phyloP scores from a whole-genome alignment of 2,329 filamentous ascomycete species.

The Nemania diffusa region DNA sequence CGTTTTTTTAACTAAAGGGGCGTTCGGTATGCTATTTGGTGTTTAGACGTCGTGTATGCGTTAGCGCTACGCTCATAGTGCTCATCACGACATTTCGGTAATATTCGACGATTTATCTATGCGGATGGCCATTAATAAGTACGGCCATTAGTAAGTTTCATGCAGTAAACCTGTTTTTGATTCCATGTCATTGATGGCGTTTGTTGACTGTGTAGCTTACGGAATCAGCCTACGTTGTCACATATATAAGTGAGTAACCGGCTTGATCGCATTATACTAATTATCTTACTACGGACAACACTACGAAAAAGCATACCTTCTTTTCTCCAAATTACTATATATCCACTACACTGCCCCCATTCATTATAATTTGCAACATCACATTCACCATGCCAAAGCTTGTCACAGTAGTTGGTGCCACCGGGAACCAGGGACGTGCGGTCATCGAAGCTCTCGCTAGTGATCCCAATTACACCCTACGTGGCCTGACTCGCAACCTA shows the following conservation, averaged over 20 bases:
- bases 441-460: slow-evolving; percentile 22
- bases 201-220: not conserved
- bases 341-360: not conserved
- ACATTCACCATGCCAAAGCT: slow-evolving; percentile 22
- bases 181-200: not conserved
- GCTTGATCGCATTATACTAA: not conserved
- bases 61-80: not conserved
- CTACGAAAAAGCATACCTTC: not conserved
- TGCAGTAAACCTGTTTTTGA: not conserved
- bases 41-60: not conserved
- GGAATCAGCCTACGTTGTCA: not conserved
- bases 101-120: not conserved
- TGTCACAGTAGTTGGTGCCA: slow-evolving; percentile 32
- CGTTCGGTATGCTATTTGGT: not conserved
- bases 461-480: slow-evolving; percentile 29
- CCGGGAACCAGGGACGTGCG: slow-evolving; percentile 26
- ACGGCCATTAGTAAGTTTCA: not conserved
- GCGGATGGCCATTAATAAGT: not conserved
- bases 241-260: slow-evolving; percentile 8
- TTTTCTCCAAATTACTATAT: not conserved
- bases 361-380: not conserved
- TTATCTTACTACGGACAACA: not conserved
- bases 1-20: not conserved
- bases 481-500: slow-evolving; percentile 27
- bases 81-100: not conserved